phyloP scores from a whole-genome alignment of 2,329 filamentous ascomycete genomes.

The Aspergillus flavus region DNA sequence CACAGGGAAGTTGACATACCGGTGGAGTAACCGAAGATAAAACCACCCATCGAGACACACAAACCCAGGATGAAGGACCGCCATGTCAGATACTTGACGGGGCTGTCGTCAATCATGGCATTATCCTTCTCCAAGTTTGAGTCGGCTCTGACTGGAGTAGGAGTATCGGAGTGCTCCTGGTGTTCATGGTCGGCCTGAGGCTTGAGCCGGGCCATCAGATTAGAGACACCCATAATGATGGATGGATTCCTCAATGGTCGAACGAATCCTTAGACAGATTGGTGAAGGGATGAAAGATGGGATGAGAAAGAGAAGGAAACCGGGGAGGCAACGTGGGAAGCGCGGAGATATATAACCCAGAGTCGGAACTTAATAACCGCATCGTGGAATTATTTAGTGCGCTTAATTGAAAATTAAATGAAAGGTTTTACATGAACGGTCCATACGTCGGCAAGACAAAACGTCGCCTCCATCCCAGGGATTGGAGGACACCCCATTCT shows the following conservation, averaged over 20 bases:
- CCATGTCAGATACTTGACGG: constrained; percentile 47
- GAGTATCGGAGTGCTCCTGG: constrained; percentile 35
- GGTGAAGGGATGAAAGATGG: constrained; percentile 5
- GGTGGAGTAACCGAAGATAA: constrained; percentile 51
- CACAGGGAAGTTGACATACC: constrained; percentile 28
- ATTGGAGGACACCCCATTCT: constrained; percentile 21
- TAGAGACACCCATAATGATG: constrained; percentile 33
- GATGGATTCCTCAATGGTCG: constrained; percentile 6
- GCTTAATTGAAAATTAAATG: constrained; percentile 12
- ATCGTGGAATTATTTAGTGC: constrained; percentile 16
- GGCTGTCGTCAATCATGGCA: constrained; percentile 42
- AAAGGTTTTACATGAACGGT: constrained; percentile 11
- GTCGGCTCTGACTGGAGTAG: constrained; percentile 37
- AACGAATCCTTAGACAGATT: constrained; percentile 4
- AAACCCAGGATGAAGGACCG: constrained; percentile 47
- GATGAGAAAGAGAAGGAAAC: constrained; percentile 9
- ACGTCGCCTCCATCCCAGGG: constrained; percentile 18
- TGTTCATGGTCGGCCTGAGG: constrained; percentile 31
- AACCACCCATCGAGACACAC: constrained; percentile 52
- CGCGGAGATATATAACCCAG: constrained; percentile 28
- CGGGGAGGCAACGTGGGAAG: constrained; percentile 14
- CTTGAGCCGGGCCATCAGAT: constrained; percentile 34
- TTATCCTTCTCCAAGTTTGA: constrained; percentile 38
- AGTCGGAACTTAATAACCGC: constrained; percentile 22
- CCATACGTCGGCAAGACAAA: constrained; percentile 14